phyloP scores from a whole-genome alignment of 768 basidiomycete genomes.

The Calocybe cyanea region DNA sequence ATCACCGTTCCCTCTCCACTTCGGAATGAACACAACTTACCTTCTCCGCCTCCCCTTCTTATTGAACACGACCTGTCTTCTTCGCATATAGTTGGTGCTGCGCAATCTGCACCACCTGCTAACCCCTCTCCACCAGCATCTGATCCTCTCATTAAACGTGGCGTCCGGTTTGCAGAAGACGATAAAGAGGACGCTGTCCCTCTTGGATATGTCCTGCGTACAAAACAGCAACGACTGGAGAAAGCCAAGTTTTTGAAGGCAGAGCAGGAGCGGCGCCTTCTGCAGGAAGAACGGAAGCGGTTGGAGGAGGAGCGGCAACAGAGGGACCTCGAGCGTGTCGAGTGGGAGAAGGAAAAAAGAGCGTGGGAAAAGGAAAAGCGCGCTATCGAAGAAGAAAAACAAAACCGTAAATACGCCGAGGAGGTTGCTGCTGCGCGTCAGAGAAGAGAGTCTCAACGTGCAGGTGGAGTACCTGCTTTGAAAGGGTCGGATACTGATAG shows the following conservation, averaged over 20 bases:
- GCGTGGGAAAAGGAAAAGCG: constrained; percentile 44
- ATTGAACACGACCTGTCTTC: constrained; percentile 6
- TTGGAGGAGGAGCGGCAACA: constrained; percentile 40
- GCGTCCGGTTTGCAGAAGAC: constrained; percentile 64
- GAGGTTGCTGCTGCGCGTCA: constrained; percentile 58
- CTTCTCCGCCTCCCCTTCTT: constrained; percentile 10
- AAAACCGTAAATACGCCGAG: constrained; percentile 49
- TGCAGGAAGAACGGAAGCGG: constrained; percentile 42
- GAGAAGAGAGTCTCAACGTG: constrained; percentile 56
- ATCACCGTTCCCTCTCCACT: constrained; percentile 48
- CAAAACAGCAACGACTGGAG: constrained; percentile 70
- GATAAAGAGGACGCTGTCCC: constrained; percentile 69
- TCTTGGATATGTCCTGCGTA: constrained; percentile 63
- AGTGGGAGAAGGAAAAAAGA: constrained; percentile 49
- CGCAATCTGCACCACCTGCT: constrained; percentile 1
- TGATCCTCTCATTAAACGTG: constrained; percentile 39
- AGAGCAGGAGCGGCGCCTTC: constrained; percentile 51
- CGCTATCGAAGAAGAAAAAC: constrained; percentile 51
- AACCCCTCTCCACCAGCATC: constrained; percentile 2
- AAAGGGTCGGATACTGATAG: constrained; percentile 20
- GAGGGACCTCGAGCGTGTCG: constrained; percentile 42
- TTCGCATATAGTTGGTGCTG: constrained; percentile 6
- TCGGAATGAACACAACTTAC: constrained; percentile 34
- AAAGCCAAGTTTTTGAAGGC: constrained; percentile 63
- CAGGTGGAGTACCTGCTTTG: constrained; percentile 34